A percentile compares a stretch with the other conserved stretches of the same genome.
These are phyloP conservation scores for Phytophthora litchii DNA, from an alignment of 352 stramenopile species.

Conservation along the genomic window DNA sequence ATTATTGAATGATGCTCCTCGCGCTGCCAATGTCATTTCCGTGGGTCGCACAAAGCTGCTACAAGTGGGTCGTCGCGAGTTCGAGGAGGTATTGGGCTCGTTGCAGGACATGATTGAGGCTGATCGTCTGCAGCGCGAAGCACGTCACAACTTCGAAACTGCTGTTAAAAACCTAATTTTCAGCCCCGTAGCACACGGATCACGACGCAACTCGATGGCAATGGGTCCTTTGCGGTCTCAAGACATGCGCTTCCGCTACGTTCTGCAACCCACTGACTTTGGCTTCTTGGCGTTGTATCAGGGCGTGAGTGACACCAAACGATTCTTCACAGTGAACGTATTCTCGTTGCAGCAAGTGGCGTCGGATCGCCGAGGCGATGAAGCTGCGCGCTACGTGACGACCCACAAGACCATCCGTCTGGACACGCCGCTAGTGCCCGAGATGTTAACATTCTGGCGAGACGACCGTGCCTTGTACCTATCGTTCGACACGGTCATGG, in stretches of 20 bases:
- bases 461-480: conserved; percentile 83
- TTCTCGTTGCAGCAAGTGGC: conserved; percentile 77
- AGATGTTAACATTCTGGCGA: conserved; percentile 81
- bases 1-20: conserved; percentile 90
- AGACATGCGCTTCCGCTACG: conserved; percentile 75
- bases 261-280: conserved; percentile 79
- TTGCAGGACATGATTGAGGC: conserved; percentile 92
- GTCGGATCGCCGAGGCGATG: conserved; percentile 69
- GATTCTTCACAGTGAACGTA: conserved; percentile 81
- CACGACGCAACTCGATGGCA: conserved; percentile 52
- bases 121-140: conserved; percentile 76
- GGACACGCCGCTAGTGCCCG: conserved; percentile 69
- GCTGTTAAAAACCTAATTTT: conserved; percentile 87
- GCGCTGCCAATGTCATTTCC: conserved; percentile 93
- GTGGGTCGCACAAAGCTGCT: conserved; percentile 85
- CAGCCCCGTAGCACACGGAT: conserved; percentile 40
- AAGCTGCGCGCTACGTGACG: conserved; percentile 73
- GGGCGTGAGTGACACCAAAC: conserved; percentile 57
- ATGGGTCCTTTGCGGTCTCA: conserved; percentile 53
- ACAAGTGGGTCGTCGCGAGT: conserved; percentile 94
- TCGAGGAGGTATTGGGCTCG: conserved; percentile 95
- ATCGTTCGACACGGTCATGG: conserved; percentile 74
- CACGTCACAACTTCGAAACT: conserved; percentile 83
- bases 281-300: conserved; percentile 79
- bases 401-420: conserved; percentile 72